Percentiles rank a stretch among this genome's conserved stretches.
Evolutionary conservation across 148 eudicot genomes (phyloP).

Genomic region (Chenopodium album): DNA sequence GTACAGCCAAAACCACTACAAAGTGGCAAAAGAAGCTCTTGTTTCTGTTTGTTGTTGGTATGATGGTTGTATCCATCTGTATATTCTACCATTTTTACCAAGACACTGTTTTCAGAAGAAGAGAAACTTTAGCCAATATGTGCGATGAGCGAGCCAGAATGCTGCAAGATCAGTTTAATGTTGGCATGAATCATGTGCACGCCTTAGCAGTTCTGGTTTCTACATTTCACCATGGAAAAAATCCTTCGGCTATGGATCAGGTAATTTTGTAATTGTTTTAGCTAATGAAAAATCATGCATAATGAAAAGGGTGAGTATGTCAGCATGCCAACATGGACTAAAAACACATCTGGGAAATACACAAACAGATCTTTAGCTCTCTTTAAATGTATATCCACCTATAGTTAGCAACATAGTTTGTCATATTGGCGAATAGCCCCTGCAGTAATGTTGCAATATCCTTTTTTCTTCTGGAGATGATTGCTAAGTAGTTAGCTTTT

Average conservation of each 20-base stretch:
- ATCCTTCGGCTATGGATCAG: slow-evolving; percentile 88
- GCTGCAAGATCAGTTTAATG: slow-evolving; percentile 96
- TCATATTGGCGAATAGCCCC: not conserved
- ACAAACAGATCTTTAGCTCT: not conserved
- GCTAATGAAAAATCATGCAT: not conserved
- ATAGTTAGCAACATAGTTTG: not conserved
- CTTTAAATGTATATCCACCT: not conserved
- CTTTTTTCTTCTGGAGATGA: not conserved
- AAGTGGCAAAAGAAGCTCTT: slow-evolving; percentile 55
- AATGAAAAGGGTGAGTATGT: not conserved
- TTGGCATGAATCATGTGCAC: slow-evolving; percentile 96
- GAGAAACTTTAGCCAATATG: slow-evolving; percentile 71
- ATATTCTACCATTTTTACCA: slow-evolving; percentile 39
- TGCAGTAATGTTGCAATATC: not conserved
- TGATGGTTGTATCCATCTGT: slow-evolving; percentile 39
- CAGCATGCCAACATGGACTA: too few species aligned
- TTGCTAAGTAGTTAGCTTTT: not conserved
- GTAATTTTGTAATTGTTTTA: slow-evolving; percentile 43
- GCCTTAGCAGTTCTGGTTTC: slow-evolving; percentile 86
- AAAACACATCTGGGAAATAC: not conserved
- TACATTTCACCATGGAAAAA: slow-evolving; percentile 76
- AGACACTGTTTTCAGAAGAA: slow-evolving; percentile 45
- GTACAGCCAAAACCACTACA: slow-evolving; percentile 42
- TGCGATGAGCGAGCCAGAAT: slow-evolving; percentile 93
- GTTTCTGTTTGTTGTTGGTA: slow-evolving; percentile 31